Conservation (phyloP, 805 yeast species). For the Ogataea pilisensis region DNA sequence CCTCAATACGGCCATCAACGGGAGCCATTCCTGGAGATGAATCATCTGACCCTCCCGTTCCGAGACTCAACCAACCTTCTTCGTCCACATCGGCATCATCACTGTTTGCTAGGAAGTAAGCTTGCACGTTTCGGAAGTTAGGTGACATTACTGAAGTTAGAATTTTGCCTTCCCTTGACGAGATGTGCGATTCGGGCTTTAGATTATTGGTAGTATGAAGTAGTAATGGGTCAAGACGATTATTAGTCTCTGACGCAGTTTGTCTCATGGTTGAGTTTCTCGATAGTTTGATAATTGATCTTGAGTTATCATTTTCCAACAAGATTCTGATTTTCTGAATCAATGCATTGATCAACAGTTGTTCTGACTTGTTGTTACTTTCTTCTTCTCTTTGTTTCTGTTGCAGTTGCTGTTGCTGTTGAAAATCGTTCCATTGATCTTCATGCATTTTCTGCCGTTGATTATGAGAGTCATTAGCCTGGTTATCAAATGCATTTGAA, state of each 20-base stretch:
- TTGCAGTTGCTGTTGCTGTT: background rate
- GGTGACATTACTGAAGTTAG: background rate
- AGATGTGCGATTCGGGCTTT: no score
- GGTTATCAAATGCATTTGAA: background rate
- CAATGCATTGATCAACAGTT: background rate
- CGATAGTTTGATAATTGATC: background rate
- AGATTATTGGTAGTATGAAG: background rate
- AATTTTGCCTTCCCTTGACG: background rate
- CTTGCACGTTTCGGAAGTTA: background rate
- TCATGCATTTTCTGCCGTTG: no score
- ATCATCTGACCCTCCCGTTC: conserved; percentile 13
- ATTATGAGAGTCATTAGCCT: no score
- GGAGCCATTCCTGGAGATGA: no score
- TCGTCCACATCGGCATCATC: background rate
- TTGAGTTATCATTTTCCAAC: conserved; percentile 1
- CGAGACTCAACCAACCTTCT: conserved; percentile 22
- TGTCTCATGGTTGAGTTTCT: background rate
- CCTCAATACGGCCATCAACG: no score
- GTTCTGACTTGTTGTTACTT: background rate
- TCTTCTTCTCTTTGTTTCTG: background rate
- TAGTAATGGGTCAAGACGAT: background rate
- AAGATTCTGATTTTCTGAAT: background rate
- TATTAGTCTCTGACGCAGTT: background rate
- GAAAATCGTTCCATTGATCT: no score
- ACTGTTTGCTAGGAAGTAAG: background rate